These are phyloP conservation scores for Rhexocercosporidium sp. DNA, from an alignment of 2,329 filamentous ascomycete genomes.

Conservation along the genomic window DNA sequence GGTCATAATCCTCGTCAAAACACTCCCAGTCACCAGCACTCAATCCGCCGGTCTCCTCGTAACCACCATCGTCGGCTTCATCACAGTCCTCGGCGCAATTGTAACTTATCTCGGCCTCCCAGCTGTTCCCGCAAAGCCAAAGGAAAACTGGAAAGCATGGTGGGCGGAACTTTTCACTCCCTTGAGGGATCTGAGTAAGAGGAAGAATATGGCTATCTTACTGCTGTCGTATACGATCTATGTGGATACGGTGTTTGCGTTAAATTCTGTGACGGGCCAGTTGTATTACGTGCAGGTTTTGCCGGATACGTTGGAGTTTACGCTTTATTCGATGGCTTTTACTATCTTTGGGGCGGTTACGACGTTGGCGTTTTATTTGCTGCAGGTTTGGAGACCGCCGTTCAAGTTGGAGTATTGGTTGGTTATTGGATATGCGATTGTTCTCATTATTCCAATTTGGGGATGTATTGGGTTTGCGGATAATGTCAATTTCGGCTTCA, in stretches of 20 bases:
- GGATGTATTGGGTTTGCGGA: slow-evolving; percentile 9
- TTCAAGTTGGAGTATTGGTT: slow-evolving; percentile 9
- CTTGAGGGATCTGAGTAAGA: not conserved
- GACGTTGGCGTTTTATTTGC: not conserved
- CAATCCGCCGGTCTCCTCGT: slow-evolving; percentile 8
- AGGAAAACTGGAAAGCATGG: slow-evolving; percentile 9
- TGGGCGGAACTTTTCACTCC: slow-evolving; percentile 13
- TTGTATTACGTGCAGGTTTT: slow-evolving; percentile 1
- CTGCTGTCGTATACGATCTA: slow-evolving; percentile 11
- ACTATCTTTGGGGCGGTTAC: slow-evolving; percentile 7
- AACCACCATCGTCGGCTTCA: slow-evolving; percentile 12
- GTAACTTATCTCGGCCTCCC: slow-evolving; percentile 6
- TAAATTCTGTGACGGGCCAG: slow-evolving; percentile 4
- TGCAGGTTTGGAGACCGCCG: slow-evolving; percentile 10
- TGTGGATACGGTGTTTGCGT: slow-evolving; percentile 8
- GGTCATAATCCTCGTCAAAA: slow-evolving; percentile 11
- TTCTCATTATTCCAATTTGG: slow-evolving; percentile 12
- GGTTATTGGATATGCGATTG: slow-evolving; percentile 7
- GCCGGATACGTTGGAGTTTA: slow-evolving; percentile 8
- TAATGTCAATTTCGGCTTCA: slow-evolving; percentile 7
- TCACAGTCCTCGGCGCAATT: slow-evolving; percentile 5
- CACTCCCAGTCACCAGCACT: not conserved
- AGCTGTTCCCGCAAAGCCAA: slow-evolving; percentile 1
- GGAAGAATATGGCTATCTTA: slow-evolving; percentile 8
- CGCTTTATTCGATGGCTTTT: not conserved